Base-by-base conservation (phyloP, 73 alveolate genomes). In the Breviolum minutum region DNA sequence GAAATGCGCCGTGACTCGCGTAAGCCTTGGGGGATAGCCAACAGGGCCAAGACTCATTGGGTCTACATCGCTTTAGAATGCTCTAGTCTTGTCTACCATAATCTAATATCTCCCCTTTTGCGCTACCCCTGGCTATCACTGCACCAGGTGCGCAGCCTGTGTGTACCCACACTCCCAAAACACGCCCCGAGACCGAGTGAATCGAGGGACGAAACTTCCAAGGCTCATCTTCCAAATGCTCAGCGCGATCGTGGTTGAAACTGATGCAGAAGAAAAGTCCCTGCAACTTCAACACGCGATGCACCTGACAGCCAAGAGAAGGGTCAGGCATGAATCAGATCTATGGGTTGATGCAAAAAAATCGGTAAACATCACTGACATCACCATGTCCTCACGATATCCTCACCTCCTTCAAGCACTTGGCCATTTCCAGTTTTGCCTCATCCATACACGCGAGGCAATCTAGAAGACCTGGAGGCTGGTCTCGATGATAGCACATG, bases 201-300 rank as follows among this genome's bases (percentile, higher is more conserved):
- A 10, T 10, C 89, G 14, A 81, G 90, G 16, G 71, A 30, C 90
- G 19, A 60, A 83, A 83, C 29, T 83, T 17, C 76, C 73, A 83
- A 54, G 92, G 92, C 92, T 54, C 76, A 13, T 54, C 54, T 7
- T 7, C 61, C 76, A 83, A 74, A 54, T 61, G n/a, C n/a, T 17
- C 9, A 10, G 92, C 94, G 17, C 94, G 77, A 61, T 27, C 6
- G 27, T 86, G 94, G 79, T 27, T 63, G 94, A 86, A 86, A 29
- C 94, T 86, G 94, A 86, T 63, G 81, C 74, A 86, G 63, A 86
- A 86, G 64, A 86, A 86, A 30, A 86, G 63, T 24, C 94, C 94
- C 77, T 86, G 76, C 60, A 86, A 27, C 63, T 19, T 13, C 30
- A 86, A 16, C 61, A 86, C 79, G 12, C 94, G 80, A 8, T 11